Percentiles rank a stretch among this genome's conserved stretches.
These are phyloP conservation scores for Thielaviopsis musarum DNA, from an alignment of 2,329 filamentous ascomycete species.

Conservation along the genomic window DNA sequence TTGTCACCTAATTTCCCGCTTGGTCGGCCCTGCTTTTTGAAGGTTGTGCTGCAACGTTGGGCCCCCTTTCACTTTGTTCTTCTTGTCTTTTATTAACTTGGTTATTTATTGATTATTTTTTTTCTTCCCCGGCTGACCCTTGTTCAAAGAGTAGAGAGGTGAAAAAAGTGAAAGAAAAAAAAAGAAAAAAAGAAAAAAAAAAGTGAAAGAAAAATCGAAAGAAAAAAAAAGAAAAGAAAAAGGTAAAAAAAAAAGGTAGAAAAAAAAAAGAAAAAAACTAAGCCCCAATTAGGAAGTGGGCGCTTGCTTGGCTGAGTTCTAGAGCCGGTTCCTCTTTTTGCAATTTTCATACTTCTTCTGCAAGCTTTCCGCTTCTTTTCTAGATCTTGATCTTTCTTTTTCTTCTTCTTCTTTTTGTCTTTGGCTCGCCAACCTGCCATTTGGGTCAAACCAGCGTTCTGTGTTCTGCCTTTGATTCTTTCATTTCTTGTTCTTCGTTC, in stretches of 20 bases:
- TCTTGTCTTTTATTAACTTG: background rate
- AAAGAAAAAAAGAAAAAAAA: background rate
- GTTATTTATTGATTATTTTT: background rate
- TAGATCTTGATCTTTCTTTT: background rate
- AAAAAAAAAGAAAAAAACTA: background rate
- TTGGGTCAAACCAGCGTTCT: background rate
- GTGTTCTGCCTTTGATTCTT: background rate
- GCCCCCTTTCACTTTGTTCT: background rate
- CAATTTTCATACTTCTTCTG: background rate
- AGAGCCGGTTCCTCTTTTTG: background rate
- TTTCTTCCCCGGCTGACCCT: background rate
- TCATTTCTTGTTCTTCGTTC: background rate
- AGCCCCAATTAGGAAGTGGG: background rate
- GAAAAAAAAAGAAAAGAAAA: background rate
- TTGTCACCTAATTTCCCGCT: constrained; percentile 11
- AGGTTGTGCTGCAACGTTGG: background rate
- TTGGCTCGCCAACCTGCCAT: background rate
- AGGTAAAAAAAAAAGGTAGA: background rate
- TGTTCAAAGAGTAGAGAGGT: no score
- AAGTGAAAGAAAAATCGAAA: no score
- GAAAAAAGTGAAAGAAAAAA: no score
- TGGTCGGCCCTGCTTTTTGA: background rate
- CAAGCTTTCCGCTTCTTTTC: background rate
- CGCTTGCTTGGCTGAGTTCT: background rate
- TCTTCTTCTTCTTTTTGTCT: background rate